phyloP scores from a whole-genome alignment of 1,284 basidiomycete genomes.

The Marasmius oreades region DNA sequence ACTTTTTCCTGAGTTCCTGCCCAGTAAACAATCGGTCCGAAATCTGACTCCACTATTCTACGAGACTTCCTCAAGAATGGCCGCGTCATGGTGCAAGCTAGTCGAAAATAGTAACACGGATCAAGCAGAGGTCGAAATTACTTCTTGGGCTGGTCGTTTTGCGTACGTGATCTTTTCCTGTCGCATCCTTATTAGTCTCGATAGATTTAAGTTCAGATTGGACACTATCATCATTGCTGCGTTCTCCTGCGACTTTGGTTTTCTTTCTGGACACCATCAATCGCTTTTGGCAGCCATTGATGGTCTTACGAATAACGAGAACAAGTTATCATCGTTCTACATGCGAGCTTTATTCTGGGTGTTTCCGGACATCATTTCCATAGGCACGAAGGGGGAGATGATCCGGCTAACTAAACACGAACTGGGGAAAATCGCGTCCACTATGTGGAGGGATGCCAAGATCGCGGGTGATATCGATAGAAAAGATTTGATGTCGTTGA shows the following conservation, averaged over 20 bases:
- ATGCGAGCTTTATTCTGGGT: conserved; percentile 61
- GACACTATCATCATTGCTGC: conserved; percentile 54
- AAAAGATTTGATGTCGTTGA: conserved; percentile 46
- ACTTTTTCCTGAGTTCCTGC: conserved; percentile 4
- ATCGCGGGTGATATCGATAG: conserved; percentile 35
- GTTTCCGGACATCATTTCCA: conserved; percentile 47
- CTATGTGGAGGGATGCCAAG: conserved; percentile 52
- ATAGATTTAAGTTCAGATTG: conserved; percentile 33
- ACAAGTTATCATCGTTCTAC: conserved; percentile 54
- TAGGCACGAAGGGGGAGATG: conserved; percentile 56
- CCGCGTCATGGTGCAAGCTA: conserved; percentile 41
- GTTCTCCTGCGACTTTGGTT: conserved; percentile 54
- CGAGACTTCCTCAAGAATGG: conserved; percentile 45
- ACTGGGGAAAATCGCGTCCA: conserved; percentile 45
- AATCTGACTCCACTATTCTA: conserved; percentile 46
- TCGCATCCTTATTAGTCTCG: background rate
- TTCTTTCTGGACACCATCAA: conserved; percentile 43
- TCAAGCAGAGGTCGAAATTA: conserved; percentile 47
- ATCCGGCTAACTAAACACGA: conserved; percentile 47
- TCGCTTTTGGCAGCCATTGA: conserved; percentile 47
- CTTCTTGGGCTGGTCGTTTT: conserved; percentile 55
- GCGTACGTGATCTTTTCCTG: conserved; percentile 35
- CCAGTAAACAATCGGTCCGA: conserved; percentile 48
- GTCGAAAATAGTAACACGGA: conserved; percentile 36
- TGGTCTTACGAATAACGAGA: conserved; percentile 53